Evolutionary conservation across 345 rosid species (phyloP), one percentile per base, ranked within the genome.

Genomic region (Microthlaspi erraticum): DNA sequence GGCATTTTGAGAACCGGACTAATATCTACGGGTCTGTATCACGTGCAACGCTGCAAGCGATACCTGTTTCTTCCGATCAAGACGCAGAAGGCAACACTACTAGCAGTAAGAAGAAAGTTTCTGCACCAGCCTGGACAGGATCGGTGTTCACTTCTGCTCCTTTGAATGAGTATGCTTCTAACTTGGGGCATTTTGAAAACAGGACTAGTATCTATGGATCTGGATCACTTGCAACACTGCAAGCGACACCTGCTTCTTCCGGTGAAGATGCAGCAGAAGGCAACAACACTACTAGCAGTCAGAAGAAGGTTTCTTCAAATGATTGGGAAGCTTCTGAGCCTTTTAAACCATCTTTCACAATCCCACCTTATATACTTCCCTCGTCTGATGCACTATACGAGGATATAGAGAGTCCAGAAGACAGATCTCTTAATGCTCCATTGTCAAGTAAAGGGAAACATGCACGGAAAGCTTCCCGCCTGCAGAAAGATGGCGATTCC

Each of bases 311-410:
- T 74, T 77, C 83, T 60, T 81, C 88, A 41, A 73, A 82, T 81
- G 86, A 86, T 74, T 94, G 99, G 99, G 95, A 86, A 56, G 93
- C 91, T 42, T 94, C 99, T 31, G 82, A 85, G 58, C 95, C 97
- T 53, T 94, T 94, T 78, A 82, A 54, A 53, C 86, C 97, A 6
- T 89, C 96, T 37, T 86, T 89, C 68, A 58, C 78, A 20, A 74
- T 87, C 41, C 78, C 81, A 68, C 76, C 82, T 54, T 68, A 79
- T 12, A 74, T 63, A 55, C 76, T 70, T 72, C 79, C 95, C 29
- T 84, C 93, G 23, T 71, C 80, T 8, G 84, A 77, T 67, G 79
- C 80, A 66, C 82, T 79, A 36, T 91, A 84, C 61, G 88, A 88
- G 45, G 89, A 90, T 81, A 43, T 79, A 52, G 88, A 86, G 13